phyloP scores from a whole-genome alignment of 192 early-diverging fungal species.

The Ambispora gerdemannii region DNA sequence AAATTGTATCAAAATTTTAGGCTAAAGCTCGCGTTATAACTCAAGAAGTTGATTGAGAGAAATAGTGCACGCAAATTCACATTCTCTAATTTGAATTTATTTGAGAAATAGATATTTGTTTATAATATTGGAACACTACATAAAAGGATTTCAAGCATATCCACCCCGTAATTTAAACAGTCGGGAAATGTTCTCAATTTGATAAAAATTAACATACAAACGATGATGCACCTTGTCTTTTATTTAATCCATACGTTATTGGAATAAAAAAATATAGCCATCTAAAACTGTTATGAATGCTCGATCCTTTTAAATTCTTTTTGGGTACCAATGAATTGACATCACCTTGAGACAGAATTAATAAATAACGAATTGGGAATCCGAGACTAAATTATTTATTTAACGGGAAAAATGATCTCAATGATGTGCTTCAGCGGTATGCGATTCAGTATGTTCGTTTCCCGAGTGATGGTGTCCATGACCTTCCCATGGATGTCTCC shows the following conservation, averaged over 20 bases:
- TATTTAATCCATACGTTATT: background rate
- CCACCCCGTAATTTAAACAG: background rate
- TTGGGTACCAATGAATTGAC: background rate
- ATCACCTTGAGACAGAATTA: background rate
- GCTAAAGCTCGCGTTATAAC: constrained; percentile 28
- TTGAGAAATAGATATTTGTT: background rate
- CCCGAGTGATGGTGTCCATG: background rate
- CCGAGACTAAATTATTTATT: too few species aligned
- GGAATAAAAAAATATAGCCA: background rate
- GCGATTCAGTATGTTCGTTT: too few species aligned
- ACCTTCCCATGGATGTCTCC: constrained; percentile 1
- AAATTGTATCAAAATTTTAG: constrained; percentile 7
- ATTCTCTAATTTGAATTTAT: too few species aligned
- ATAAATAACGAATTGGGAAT: background rate
- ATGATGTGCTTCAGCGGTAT: background rate
- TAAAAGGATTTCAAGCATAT: background rate
- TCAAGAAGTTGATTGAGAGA: constrained; percentile 30
- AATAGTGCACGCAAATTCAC: too few species aligned
- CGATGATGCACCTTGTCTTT: too few species aligned
- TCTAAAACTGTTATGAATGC: background rate
- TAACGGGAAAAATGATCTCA: too few species aligned
- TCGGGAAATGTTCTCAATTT: too few species aligned
- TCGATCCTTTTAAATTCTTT: background rate
- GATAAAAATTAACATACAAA: too few species aligned
- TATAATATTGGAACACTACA: background rate